Evolutionary conservation across 2,329 filamentous ascomycete species (phyloP).

Genomic region (Xylaria sp.): DNA sequence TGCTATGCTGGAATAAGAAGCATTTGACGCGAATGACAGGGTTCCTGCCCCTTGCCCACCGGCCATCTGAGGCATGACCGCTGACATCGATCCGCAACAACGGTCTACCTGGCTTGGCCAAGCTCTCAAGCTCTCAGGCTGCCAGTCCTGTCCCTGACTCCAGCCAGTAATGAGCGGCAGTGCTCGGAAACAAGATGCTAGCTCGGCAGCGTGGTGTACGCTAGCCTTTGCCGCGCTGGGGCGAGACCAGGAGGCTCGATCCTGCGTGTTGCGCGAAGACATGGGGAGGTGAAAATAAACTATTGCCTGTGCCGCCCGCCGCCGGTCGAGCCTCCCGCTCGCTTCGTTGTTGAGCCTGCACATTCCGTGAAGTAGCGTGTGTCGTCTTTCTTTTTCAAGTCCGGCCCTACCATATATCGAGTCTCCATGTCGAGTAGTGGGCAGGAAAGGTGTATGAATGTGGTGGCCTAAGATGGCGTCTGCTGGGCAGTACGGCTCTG

Average conservation of each 20-base stretch:
- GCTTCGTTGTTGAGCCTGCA: slow-evolving; percentile 21
- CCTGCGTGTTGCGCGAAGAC: slow-evolving; percentile 23
- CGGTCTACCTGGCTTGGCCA: slow-evolving; percentile 16
- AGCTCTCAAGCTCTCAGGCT: neutral
- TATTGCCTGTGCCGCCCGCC: slow-evolving; percentile 21
- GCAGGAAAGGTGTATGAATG: slow-evolving; percentile 33
- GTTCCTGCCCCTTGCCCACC: slow-evolving; percentile 23
- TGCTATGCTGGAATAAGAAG: slow-evolving; percentile 28
- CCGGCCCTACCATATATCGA: slow-evolving; percentile 3
- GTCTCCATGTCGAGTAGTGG: slow-evolving; percentile 31
- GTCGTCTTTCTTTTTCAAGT: slow-evolving; percentile 9
- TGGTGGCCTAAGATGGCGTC: slow-evolving; percentile 37
- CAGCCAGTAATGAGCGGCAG: slow-evolving; percentile 26
- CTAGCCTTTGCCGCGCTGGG: slow-evolving; percentile 28
- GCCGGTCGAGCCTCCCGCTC: slow-evolving; percentile 24
- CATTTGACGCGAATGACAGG: slow-evolving; percentile 26
- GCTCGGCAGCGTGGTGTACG: neutral
- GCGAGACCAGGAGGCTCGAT: slow-evolving; percentile 22
- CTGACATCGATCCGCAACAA: slow-evolving; percentile 27
- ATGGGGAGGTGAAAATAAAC: slow-evolving; percentile 34
- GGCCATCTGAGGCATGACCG: slow-evolving; percentile 11
- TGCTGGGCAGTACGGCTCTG: slow-evolving; percentile 33
- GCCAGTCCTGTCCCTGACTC: slow-evolving; percentile 7
- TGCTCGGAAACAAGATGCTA: slow-evolving; percentile 29
- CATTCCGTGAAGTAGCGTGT: slow-evolving; percentile 12